Base-by-base conservation (phyloP, 352 stramenopile genomes). In the Thalassiosira mediterranea region DNA sequence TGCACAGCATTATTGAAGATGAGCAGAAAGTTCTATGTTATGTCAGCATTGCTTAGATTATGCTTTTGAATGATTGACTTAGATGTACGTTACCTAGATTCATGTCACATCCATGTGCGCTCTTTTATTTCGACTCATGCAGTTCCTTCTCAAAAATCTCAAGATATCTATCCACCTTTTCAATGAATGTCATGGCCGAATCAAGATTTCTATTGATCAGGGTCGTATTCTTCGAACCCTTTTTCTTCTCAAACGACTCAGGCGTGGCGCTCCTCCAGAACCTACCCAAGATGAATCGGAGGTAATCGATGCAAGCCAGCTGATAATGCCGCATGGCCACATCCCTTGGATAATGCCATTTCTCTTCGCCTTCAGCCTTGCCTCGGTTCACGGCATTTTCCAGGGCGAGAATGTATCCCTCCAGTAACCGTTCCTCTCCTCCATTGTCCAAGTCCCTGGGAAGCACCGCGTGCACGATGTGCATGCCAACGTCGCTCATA, bases 401-500 rank as follows among this genome's bases (percentile, higher is more conserved):
- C 10, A 88, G 44, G 42, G 51, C 32, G 13, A 68, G 17, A 25
- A 87, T 38, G 58, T 89, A 91, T 66, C 81, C 54, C 46, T 86
- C 56, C 0, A 89, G n/a, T 26, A 90, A 61, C n/a, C 31, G 28
- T 23, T 85, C 61, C 78, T 91, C 83, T 17, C 68, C 70, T 15
- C 73, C 66, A 65, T 87, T 70, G 3, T 61, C 74, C 25, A 90
- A 72, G 46, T 88, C 26, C n/a, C 64, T 10, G 11, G 86, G 64
- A 19, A 58, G 31, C 4, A 89, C 37, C 10, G 77, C 81, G 60
- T 91, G 86, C 46, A 79, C 70, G 42, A 91, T 84, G 25, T 89
- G 81, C 86, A 91, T 91, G 4, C 76, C 83, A 23, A 91, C 71
- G 70, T 91, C 86, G 21, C 34, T 72, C 59, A 90, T 82, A 0